phyloP scores from a whole-genome alignment of 139 green algal species.

The Closterium sp. region DNA sequence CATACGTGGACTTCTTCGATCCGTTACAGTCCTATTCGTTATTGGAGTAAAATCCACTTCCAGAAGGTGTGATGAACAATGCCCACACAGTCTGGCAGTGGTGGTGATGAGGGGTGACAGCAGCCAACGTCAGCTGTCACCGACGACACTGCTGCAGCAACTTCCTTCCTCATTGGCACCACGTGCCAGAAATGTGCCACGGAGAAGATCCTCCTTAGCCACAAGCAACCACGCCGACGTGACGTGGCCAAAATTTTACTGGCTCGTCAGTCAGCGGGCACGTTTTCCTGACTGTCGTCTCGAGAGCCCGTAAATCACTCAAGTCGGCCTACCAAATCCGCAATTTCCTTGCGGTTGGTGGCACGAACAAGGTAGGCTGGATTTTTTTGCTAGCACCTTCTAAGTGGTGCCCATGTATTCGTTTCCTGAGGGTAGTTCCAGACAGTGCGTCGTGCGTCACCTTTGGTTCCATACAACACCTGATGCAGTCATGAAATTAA shows the following conservation, averaged over 20 bases:
- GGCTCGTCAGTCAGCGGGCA: neutral
- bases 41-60: neutral
- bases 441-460: too few relatives aligned
- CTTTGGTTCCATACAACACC: too few relatives aligned
- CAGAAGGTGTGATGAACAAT: neutral
- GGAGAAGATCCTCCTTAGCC: neutral
- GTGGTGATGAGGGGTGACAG: neutral
- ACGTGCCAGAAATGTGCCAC: neutral
- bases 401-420: too few relatives aligned
- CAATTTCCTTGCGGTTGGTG: neutral
- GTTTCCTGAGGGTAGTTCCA: too few relatives aligned
- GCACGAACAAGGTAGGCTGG: neutral
- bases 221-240: neutral
- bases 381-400: neutral
- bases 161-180: neutral
- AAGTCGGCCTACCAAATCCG: neutral
- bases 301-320: neutral
- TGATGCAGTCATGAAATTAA: too few relatives aligned
- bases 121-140: neutral
- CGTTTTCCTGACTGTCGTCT: neutral
- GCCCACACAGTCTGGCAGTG: neutral
- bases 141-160: neutral
- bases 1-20: neutral
- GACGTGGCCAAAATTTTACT: neutral
- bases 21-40: neutral